Base-by-base conservation (phyloP, 1,284 basidiomycete genomes). In the Papiliotrema laurentii region DNA sequence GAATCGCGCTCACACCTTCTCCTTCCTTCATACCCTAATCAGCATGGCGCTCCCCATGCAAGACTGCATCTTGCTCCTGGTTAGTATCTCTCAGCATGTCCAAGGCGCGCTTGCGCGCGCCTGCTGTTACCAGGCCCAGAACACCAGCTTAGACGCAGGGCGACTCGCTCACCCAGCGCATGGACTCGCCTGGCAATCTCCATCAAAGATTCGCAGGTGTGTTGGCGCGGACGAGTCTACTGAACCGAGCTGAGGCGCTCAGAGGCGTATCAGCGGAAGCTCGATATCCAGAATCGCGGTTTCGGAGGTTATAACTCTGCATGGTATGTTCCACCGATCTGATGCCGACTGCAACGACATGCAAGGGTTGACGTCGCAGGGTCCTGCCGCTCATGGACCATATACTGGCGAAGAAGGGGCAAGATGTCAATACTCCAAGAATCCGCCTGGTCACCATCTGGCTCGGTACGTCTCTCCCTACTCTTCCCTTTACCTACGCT, bases 221-320 rank as follows among this genome's bases (percentile, higher is more conserved):
- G 49, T 38, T 13, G 51, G 60, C 54, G 53, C 39, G 7, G n/a
- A 7, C 18, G 9, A 26, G 43, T 19, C 2, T 30, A 26, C 5
- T 14, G 3, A 1, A n/a, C n/a, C n/a, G n/a, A n/a, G n/a, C n/a
- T n/a, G n/a, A n/a, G n/a, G n/a, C n/a, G n/a, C n/a, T n/a, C 49
- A 68, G 68, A 57, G 9, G 57, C 58, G 10, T 69, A 69, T 43
- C 56, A 54, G 7, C 47, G 68, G 16, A 59, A 51, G 10, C 51
- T 69, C 2, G 68, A 69, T 40, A 55, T 69, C 24, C 34, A 66
- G 30, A 69, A 69, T 42, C 47, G 68, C 21, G 68, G 64, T 1
- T 68, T 55, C 39, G 60, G 63, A 11, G 68, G 66, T 5, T 68
- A 62, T 49, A 67, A 63, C 56, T 57, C 59, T 13, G 49, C 50